Evolutionary conservation across 495 filamentous ascomycete genomes (phyloP), one percentile per base, ranked within the genome.

Genomic region (Penicillium cataractarum): DNA sequence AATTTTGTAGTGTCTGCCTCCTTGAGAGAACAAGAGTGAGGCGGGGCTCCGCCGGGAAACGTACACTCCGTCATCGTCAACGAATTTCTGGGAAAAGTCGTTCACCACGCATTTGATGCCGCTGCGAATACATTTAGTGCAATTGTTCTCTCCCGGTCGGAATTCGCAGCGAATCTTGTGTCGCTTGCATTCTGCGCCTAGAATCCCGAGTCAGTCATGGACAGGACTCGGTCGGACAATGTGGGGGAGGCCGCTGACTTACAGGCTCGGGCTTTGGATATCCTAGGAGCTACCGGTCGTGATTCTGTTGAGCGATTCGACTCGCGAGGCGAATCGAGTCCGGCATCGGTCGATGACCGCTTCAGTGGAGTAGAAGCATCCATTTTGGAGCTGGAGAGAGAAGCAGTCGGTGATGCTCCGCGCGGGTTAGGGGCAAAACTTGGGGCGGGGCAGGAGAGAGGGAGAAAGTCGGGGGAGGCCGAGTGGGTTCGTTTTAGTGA

Each of bases 121-220:
- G 46, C 78, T 80, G 49, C 79, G 79, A 19, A 74, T 61, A 62
- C 79, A 81, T 70, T 81, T 81, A 6, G 72, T 78, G 58, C 79
- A 81, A 55, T 70, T 80, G 13, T 71, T 55, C 52, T 80, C 79
- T 3, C 79, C 79, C 3, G 73, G 29, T 52, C 73, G 74, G 60
- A 81, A 78, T 58, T 81, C 79, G 59, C 79, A 81, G 50, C 77
- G 77, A 55, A 81, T 81, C 57, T 81, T 81, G 62, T 81, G 79
- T 37, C 79, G 73, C 59, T 81, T 81, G 51, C 79, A 81, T 58
- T 81, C 79, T 10, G 79, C 79, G 59, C 79, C 79, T 81, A 57
- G 50, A 37, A 19, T 17, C 4, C 22, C 19, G 55, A 44, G 57
- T 55, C 37, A 51, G 42, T 35, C n/a, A 32, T 48, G 44, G 44